Evolutionary conservation across 768 basidiomycete genomes (phyloP), one percentile per base, ranked within the genome.

Genomic region (Kwoniella botswanensis): DNA sequence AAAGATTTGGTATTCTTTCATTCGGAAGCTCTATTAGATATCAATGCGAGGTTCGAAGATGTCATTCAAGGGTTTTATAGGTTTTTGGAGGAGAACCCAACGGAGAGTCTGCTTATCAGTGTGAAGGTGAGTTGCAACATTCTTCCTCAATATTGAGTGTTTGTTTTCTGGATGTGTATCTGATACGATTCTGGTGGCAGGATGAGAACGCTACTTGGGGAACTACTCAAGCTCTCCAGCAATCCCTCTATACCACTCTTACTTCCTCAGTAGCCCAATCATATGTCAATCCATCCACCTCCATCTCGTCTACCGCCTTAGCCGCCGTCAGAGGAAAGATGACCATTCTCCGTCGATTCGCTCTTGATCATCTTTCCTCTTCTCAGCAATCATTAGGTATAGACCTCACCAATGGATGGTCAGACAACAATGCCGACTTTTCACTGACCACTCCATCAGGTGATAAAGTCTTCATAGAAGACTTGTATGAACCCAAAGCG

Each of bases 81-180:
- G 57, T 70, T 70, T 35, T 53, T 70, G 57, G 57, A 64, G 21
- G 68, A 70, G 46, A 70, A 70, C 50, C 68, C 68, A 11, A 60
- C 56, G 4, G 68, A 70, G 24, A 60, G 26, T 12, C 18, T 70
- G 42, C 29, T 70, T 13, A 42, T 70, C 29, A 70, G 68, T 55
- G 44, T 70, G 41, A 70, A 70, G 54, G 68, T 70, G 63, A 29
- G 68, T 70, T 11, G 35, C 35, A 35, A 7, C 35, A 35, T 35
- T 35, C 35, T 35, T 35, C 35, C 3, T 35, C 35, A 35, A 35
- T 35, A 35, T 9, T 35, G 35, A 35, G 35, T 35, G 4, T 35
- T 35, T 35, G 35, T 7, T 35, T 35, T 35, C 35, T 35, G 35
- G 35, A 35, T 35, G 26, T 12, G 26, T 10, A 10, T 9, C 15